Conservation (phyloP, 495 filamentous ascomycete genomes). For the Daldinia caldariorum region DNA sequence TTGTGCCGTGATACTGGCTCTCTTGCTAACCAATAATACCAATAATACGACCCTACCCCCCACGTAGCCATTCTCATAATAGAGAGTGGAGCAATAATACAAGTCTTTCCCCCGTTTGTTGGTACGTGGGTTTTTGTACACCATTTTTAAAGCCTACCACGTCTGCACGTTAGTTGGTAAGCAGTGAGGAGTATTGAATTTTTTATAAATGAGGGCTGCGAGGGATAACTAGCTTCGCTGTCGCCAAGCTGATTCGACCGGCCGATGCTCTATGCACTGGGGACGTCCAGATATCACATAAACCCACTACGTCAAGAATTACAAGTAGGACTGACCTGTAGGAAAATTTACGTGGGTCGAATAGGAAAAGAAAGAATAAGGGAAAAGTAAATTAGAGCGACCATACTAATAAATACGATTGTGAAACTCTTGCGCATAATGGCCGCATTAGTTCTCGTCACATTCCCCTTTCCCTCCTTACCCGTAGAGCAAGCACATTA, state of each 20-base stretch:
- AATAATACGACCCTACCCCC: slow-evolving; percentile 9
- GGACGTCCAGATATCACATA: slow-evolving; percentile 12
- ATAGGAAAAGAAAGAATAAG: slow-evolving; percentile 1
- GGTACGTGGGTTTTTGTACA: slow-evolving; percentile 5
- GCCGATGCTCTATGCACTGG: neutral
- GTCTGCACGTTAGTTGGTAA: slow-evolving; percentile 7
- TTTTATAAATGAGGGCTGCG: slow-evolving; percentile 9
- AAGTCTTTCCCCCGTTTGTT: slow-evolving; percentile 25
- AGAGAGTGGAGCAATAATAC: slow-evolving; percentile 21
- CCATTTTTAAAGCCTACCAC: neutral
- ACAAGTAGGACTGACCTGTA: slow-evolving; percentile 15
- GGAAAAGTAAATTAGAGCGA: neutral
- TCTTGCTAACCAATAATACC: too few species aligned
- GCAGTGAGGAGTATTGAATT: slow-evolving; percentile 1
- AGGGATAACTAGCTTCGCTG: slow-evolving; percentile 7
- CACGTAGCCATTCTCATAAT: slow-evolving; percentile 12
- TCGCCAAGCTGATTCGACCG: neutral
- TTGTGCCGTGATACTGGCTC: neutral
- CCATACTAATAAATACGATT: slow-evolving; percentile 11
- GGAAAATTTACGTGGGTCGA: slow-evolving; percentile 22
- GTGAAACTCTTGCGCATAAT: slow-evolving; percentile 13
- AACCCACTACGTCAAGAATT: slow-evolving; percentile 3
- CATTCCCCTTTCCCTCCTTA: slow-evolving; percentile 2
- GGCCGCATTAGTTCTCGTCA: slow-evolving; percentile 7
- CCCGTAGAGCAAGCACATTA: neutral